Evolutionary conservation across 2,329 filamentous ascomycete species (phyloP).

Genomic region (Cladophialophora yegresii): DNA sequence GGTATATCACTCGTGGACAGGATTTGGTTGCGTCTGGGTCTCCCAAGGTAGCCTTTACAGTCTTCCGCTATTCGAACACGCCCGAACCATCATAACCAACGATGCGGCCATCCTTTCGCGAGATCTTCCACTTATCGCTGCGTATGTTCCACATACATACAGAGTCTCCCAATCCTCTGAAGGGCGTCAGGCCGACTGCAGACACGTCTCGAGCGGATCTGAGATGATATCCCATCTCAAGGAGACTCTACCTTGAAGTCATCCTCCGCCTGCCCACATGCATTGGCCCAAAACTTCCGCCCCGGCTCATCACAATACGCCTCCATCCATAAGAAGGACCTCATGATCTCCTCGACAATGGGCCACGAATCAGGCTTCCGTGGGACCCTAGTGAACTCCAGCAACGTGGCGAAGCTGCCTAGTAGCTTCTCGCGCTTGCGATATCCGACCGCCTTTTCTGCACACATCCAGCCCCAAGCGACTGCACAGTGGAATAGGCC

Average conservation of each 20-base stretch:
- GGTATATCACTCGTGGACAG: too few relatives aligned
- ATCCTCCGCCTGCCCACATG: not conserved
- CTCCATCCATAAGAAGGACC: not conserved
- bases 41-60: too few relatives aligned
- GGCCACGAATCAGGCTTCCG: constrained; percentile 10
- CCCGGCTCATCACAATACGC: not conserved
- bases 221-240: too few relatives aligned
- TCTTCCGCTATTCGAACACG: too few relatives aligned
- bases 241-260: not conserved
- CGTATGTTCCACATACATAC: too few relatives aligned
- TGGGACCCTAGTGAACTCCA: constrained; percentile 5
- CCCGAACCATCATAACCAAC: too few relatives aligned
- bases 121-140: too few relatives aligned
- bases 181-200: too few relatives aligned
- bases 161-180: too few relatives aligned
- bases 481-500: constrained; percentile 42
- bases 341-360: not conserved
- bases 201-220: too few relatives aligned
- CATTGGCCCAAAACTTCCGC: not conserved
- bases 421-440: constrained; percentile 9
- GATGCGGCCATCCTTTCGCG: too few relatives aligned
- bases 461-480: constrained; percentile 44
- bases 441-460: constrained; percentile 30
- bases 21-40: too few relatives aligned
- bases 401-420: constrained; percentile 4